Percentiles rank a stretch among this genome's conserved stretches.
Evolutionary conservation across 2,329 filamentous ascomycete species (phyloP).

Genomic region (Sporothrix phasma): DNA sequence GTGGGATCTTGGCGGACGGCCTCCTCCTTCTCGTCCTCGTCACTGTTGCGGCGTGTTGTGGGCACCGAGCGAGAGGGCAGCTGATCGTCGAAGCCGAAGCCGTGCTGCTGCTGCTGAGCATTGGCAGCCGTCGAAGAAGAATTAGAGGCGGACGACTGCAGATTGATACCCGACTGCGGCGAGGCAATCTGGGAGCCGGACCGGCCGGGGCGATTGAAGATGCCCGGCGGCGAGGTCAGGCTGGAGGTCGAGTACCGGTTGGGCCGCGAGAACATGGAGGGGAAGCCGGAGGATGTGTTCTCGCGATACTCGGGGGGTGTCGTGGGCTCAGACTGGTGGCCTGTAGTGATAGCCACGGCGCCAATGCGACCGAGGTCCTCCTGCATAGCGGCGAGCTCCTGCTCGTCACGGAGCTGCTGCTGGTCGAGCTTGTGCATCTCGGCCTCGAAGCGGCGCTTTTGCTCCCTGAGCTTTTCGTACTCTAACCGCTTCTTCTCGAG

Average conservation of each 20-base stretch:
- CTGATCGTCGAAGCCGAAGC: conserved; percentile 50
- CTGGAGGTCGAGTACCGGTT: conserved; percentile 86
- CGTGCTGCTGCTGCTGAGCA: conserved; percentile 23
- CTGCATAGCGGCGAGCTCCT: conserved; percentile 76
- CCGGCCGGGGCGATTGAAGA: conserved; percentile 62
- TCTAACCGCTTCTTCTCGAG: conserved; percentile 89
- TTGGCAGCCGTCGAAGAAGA: conserved; percentile 24
- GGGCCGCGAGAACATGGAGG: conserved; percentile 69
- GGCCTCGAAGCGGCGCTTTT: conserved; percentile 79
- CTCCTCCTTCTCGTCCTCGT: conserved; percentile 79
- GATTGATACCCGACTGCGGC: conserved; percentile 55
- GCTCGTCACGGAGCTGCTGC: conserved; percentile 71
- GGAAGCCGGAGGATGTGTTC: conserved; percentile 53
- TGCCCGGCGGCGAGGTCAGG: conserved; percentile 68
- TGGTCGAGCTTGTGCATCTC: conserved; percentile 86
- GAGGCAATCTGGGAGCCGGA: conserved; percentile 75
- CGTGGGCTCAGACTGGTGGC: conserved; percentile 86
- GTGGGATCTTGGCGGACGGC: conserved; percentile 59
- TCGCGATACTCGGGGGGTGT: conserved; percentile 91
- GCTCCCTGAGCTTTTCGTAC: conserved; percentile 82
- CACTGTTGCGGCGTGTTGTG: conserved; percentile 77
- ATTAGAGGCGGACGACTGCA: conserved; percentile 20
- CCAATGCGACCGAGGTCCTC: conserved; percentile 57
- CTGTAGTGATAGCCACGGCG: conserved; percentile 39
- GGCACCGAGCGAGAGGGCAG: conserved; percentile 79